Conservation (phyloP, 169 alveolate species). For the Condylostoma magnum region DNA sequence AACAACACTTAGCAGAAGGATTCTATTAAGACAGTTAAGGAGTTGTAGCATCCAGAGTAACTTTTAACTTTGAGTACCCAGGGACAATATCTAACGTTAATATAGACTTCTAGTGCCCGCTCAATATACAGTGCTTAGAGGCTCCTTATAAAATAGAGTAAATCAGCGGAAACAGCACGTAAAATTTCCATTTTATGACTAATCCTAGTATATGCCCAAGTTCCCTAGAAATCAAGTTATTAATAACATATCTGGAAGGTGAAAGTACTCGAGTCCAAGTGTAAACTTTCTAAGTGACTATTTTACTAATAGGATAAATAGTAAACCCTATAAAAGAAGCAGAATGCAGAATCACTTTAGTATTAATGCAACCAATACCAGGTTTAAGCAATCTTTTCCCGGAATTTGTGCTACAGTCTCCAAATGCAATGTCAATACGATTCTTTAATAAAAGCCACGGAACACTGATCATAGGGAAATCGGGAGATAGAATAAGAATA, state of each 20-base stretch:
- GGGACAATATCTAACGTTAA: neutral
- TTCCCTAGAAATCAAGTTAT: neutral
- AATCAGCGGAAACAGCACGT: neutral
- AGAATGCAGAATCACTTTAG: slow-evolving; percentile 18
- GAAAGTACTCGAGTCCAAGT: neutral
- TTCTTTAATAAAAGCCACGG: neutral
- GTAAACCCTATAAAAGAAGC: neutral
- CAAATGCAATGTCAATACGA: neutral
- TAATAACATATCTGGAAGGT: neutral
- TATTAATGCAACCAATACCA: neutral
- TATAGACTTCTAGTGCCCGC: neutral
- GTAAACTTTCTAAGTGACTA: neutral
- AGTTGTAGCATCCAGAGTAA: neutral
- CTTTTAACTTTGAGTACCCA: neutral
- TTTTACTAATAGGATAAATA: neutral
- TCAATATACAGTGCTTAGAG: slow-evolving; percentile 15
- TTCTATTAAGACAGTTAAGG: neutral
- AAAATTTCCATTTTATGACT: neutral
- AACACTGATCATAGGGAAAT: slow-evolving; percentile 12
- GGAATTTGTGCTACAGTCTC: neutral
- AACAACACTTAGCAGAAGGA: slow-evolving; percentile 10
- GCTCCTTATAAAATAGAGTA: neutral
- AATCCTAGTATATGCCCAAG: neutral
- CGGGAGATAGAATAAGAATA: slow-evolving; percentile 20
- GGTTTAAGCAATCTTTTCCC: neutral